Evolutionary conservation across 2,329 filamentous ascomycete species (phyloP).

Genomic region (Pezicula radicicola): DNA sequence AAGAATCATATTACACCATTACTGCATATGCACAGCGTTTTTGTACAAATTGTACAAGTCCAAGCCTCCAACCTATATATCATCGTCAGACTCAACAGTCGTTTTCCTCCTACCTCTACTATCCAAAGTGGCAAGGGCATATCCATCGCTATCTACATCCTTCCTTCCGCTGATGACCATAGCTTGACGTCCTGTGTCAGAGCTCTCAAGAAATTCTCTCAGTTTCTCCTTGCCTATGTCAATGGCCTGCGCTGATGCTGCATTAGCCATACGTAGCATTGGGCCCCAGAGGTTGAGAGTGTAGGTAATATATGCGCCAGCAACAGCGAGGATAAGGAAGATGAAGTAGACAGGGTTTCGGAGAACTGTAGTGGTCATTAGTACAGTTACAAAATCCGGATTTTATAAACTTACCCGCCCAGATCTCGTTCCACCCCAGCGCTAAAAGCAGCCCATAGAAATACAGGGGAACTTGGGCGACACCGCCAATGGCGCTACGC

Average conservation of each 20-base stretch:
- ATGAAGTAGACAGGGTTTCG: slow-evolving; percentile 93
- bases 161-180: slow-evolving; percentile 65
- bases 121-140: slow-evolving; percentile 60
- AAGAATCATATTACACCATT: background rate
- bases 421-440: slow-evolving; percentile 97
- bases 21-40: too few relatives aligned
- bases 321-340: slow-evolving; percentile 72
- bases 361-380: slow-evolving; percentile 57
- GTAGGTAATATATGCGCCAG: slow-evolving; percentile 85
- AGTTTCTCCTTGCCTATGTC: slow-evolving; percentile 91
- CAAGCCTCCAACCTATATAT: slow-evolving; percentile 29
- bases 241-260: slow-evolving; percentile 79
- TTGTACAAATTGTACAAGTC: background rate
- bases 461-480: slow-evolving; percentile 90
- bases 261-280: slow-evolving; percentile 92
- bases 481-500: slow-evolving; percentile 90
- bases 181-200: slow-evolving; percentile 80
- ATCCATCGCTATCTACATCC: slow-evolving; percentile 41
- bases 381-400: slow-evolving; percentile 13
- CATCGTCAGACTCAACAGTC: slow-evolving; percentile 49
- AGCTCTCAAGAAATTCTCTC: slow-evolving; percentile 83
- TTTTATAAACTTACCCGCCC: slow-evolving; percentile 67
- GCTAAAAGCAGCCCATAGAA: slow-evolving; percentile 89
- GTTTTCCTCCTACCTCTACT: slow-evolving; percentile 52
- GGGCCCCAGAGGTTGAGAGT: slow-evolving; percentile 93